Percentiles rank a stretch among this genome's conserved stretches.
These are phyloP conservation scores for Leptographium galeiforme DNA, from an alignment of 2,329 filamentous ascomycete genomes.

Conservation along the genomic window DNA sequence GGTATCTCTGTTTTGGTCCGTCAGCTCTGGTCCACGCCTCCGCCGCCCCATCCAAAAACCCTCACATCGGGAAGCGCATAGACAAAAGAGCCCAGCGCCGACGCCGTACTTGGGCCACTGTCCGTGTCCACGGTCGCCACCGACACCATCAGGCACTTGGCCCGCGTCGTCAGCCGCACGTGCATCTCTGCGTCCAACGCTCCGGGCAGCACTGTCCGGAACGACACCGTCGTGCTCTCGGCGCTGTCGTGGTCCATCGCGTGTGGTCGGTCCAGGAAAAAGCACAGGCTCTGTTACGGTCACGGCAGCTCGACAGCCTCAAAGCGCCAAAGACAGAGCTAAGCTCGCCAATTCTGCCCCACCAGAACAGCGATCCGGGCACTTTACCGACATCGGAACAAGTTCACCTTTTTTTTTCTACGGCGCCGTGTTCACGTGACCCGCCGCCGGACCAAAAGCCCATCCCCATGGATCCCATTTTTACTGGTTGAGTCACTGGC, in stretches of 20 bases:
- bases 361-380: not conserved
- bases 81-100: slow-evolving; percentile 74
- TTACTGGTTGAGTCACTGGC: not conserved
- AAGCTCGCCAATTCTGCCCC: not conserved
- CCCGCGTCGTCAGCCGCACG: slow-evolving; percentile 42
- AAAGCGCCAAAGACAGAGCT: not conserved
- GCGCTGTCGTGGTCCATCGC: not conserved
- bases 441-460: not conserved
- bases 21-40: not conserved
- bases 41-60: not conserved
- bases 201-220: slow-evolving; percentile 47
- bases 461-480: not conserved
- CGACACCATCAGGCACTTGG: slow-evolving; percentile 46
- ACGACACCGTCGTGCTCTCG: slow-evolving; percentile 21
- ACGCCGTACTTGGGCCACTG: slow-evolving; percentile 27
- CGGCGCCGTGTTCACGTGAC: slow-evolving; percentile 1
- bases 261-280: not conserved
- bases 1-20: slow-evolving; percentile 27
- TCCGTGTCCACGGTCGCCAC: slow-evolving; percentile 39
- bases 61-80: slow-evolving; percentile 83
- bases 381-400: slow-evolving; percentile 1
- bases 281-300: not conserved
- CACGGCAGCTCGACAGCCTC: not conserved
- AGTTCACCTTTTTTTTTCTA: not conserved
- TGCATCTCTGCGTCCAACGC: slow-evolving; percentile 49